Evolutionary conservation across 192 early-diverging fungal genomes (phyloP).

Genomic region (Coemansia sp.): DNA sequence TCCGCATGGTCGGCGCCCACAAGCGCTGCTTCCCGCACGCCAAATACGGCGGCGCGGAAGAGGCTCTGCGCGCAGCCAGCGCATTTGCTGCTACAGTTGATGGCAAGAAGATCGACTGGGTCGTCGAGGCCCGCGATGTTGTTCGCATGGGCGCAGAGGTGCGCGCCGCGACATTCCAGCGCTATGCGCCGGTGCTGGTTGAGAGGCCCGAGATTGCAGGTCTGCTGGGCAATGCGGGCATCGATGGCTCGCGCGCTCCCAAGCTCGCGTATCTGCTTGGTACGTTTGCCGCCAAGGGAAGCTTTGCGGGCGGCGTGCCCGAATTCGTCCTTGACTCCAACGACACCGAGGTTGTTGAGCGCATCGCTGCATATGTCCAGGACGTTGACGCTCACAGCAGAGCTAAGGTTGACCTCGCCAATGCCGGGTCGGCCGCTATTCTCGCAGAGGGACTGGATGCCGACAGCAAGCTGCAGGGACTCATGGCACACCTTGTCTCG

Average conservation of each 20-base stretch:
- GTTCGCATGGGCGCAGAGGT: slow-evolving; percentile 9
- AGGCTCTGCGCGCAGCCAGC: slow-evolving; percentile 8
- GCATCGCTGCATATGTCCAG: slow-evolving; percentile 2
- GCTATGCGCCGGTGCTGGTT: slow-evolving; percentile 19
- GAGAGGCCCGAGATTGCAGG: slow-evolving; percentile 7
- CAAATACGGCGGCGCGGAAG: slow-evolving; percentile 5
- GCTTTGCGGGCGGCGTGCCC: background rate
- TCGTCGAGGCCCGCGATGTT: slow-evolving; percentile 40
- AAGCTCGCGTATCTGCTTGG: slow-evolving; percentile 32
- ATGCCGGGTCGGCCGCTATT: background rate
- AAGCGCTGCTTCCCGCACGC: slow-evolving; percentile 14
- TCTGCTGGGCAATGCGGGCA: slow-evolving; percentile 3
- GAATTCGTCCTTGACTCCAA: slow-evolving; percentile 5
- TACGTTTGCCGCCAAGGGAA: slow-evolving; percentile 3
- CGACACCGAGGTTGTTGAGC: slow-evolving; percentile 9
- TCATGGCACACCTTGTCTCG: background rate
- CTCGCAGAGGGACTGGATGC: background rate
- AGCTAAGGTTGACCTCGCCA: background rate
- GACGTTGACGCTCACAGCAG: slow-evolving; percentile 1
- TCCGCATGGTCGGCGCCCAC: slow-evolving; percentile 11
- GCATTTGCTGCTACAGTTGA: slow-evolving; percentile 12
- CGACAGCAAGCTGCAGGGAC: background rate
- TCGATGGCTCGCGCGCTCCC: slow-evolving; percentile 8
- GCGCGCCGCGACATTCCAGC: slow-evolving; percentile 33
- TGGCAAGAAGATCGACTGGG: slow-evolving; percentile 16